Evolutionary conservation across 2,329 filamentous ascomycete genomes (phyloP), one percentile per base, ranked within the genome.

Genomic region (Pestalotiopsis sp.): DNA sequence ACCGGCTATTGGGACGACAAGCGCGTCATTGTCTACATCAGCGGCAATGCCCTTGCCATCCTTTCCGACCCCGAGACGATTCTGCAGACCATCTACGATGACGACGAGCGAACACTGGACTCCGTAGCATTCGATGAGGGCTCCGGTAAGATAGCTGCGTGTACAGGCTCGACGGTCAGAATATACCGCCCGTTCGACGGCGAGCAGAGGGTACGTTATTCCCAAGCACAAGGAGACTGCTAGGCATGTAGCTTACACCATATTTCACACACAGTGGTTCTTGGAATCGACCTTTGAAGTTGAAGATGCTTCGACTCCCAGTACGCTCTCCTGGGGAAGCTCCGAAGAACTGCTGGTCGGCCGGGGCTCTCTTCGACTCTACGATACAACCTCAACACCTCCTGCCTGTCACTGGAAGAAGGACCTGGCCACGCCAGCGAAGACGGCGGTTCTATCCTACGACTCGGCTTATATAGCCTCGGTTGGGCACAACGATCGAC

Each of bases 11-110:
- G 83, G 83, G 78, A 82, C 73, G 76, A 75, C 76, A 73, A 70
- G 66, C 73, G 75, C 69, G 71, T 75, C 61, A 64, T 77, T 67
- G 89, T 90, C 65, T 99, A 98, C 82, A 92, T 98, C 73, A 96
- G 93, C 70, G 95, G 95, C 76, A 93, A 92, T 80, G 93, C 93
- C 70, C 89, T 98, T 72, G 90, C 96, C 66, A 91, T 99, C 75
- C 90, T 98, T 73, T 88, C 89, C 76, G 92, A 90, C 64, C 88
- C 93, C 66, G 86, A 91, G 70, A 88, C 88, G 67, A 88, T 98
- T 71, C 82, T 97, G 41, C 96, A 99, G 80, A 98, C 95, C 3
- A 92, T 97, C 73, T 97, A 97, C 82, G 91, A 96, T 76, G 92
- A 97, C 76, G 89, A 93, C 72, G 85, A 90, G 27, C 85, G 82